Conservation (phyloP, 306 rosid genomes). For the Biancaea sappan region DNA sequence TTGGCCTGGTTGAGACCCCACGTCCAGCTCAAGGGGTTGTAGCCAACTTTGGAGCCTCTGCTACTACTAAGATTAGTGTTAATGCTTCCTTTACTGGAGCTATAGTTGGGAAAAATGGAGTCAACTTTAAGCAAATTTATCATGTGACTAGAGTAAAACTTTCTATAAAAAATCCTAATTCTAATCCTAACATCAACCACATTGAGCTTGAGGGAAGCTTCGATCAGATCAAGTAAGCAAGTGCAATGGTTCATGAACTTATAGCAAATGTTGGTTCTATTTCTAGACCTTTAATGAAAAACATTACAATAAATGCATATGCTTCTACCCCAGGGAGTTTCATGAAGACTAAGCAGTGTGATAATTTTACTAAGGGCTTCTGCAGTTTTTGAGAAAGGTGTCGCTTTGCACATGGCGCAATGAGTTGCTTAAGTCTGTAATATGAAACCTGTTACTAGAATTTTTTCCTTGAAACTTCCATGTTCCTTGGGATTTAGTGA, state of each 20-base stretch:
- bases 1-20: conserved; percentile 55
- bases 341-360: conserved; percentile 84
- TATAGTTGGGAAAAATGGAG: conserved; percentile 80
- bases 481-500: conserved; percentile 26
- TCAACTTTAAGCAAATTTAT: conserved; percentile 79
- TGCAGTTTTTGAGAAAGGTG: conserved; percentile 92
- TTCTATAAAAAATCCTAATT: conserved; percentile 70
- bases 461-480: conserved; percentile 14
- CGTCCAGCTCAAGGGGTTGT: conserved; percentile 56
- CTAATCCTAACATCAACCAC: conserved; percentile 69
- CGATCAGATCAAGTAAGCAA: conserved; percentile 71
- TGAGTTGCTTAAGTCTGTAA: conserved; percentile 64
- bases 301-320: conserved; percentile 27
- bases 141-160: conserved; percentile 83
- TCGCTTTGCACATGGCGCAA: conserved; percentile 82
- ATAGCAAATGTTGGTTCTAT: conserved; percentile 62
- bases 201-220: conserved; percentile 84
- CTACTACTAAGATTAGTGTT: conserved; percentile 80
- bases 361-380: conserved; percentile 64
- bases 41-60: conserved; percentile 74
- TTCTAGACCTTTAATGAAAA: conserved; percentile 52
- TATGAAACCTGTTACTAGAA: conserved; percentile 24
- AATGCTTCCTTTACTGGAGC: conserved; percentile 86
- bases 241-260: conserved; percentile 84
- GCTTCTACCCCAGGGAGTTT: conserved; percentile 41